These are phyloP conservation scores for button mushroom (Agaricus bisporus) DNA, from an alignment of 768 basidiomycete species.

Conservation along the genomic window DNA sequence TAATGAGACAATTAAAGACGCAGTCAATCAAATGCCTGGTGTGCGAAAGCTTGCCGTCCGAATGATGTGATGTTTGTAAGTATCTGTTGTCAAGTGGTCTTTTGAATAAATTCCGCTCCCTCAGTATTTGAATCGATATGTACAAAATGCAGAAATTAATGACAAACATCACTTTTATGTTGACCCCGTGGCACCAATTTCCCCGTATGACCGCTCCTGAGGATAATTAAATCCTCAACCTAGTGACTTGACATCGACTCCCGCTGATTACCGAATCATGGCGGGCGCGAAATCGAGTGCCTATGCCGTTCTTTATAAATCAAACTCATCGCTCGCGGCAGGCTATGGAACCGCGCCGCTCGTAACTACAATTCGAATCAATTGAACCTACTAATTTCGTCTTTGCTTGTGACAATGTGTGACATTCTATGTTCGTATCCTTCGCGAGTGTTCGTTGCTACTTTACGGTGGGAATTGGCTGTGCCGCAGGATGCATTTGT, in stretches of 20 bases:
- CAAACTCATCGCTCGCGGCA: not conserved
- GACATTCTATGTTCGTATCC: not conserved
- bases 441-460: constrained; percentile 8
- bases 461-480: constrained; percentile 1
- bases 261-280: not conserved
- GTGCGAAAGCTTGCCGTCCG: too few species aligned
- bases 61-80: too few species aligned
- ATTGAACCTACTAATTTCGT: not conserved
- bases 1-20: too few species aligned
- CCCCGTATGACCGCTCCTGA: constrained; percentile 1
- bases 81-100: too few species aligned
- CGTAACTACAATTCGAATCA: not conserved
- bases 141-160: not conserved
- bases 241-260: not conserved
- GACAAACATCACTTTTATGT: constrained; percentile 2
- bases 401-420: not conserved
- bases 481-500: not conserved
- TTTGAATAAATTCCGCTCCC: too few species aligned
- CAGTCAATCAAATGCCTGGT: not conserved
- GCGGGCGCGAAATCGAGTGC: not conserved
- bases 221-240: not conserved
- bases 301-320: not conserved
- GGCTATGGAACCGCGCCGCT: not conserved
- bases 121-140: not conserved
- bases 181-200: constrained; percentile 2